Evolutionary conservation across 208 protist species (phyloP), one percentile per base, ranked within the genome.

Genomic region (Crithidia acanthocephali): DNA sequence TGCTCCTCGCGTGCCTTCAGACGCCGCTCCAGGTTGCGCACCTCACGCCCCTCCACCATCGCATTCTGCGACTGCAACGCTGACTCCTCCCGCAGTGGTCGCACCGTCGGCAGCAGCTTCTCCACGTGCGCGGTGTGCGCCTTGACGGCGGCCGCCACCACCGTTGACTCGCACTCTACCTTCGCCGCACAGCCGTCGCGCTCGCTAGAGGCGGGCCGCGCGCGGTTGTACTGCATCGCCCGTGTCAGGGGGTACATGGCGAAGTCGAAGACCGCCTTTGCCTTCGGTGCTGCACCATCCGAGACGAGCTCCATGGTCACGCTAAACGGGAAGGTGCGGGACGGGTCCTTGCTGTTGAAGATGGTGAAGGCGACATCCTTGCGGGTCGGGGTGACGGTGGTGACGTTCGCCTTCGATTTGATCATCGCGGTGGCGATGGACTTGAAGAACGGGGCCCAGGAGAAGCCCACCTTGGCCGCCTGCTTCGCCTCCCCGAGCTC

Each of bases 371-470:
- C 35, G 28, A 79, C 88, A 7, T 80, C 72, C 58, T 83, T 86
- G 25, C 45, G 76, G 3, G 64, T 69, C 51, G 61, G 40, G 30
- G 50, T 73, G 33, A 67, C 13, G 65, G 77, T 61, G 53, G 68
- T 61, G 1, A 96, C 69, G 2, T 40, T 61, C 27, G 84, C 89
- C 69, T 82, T 93, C 25, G 60, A 60, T 53, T 95, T 97, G 55
- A 93, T 78, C 22, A 94, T 44, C 40, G 84, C 91, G 9, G 86
- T 84, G 3, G 89, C 88, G 22, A 97, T 64, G 20, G 90, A 95
- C 64, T 95, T 95, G 74, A 94, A 96, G 76, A 96, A 96, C 15
- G 86, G 79, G 1, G 84, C 86, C 90, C 91, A 96, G 35, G 74
- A 70, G 66, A 92, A 81, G 47, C 62, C 47, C 28, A 92, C 76